Evolutionary conservation across 2,329 filamentous ascomycete genomes (phyloP), one percentile per base, ranked within the genome.

Genomic region (Colletotrichum liriopes): DNA sequence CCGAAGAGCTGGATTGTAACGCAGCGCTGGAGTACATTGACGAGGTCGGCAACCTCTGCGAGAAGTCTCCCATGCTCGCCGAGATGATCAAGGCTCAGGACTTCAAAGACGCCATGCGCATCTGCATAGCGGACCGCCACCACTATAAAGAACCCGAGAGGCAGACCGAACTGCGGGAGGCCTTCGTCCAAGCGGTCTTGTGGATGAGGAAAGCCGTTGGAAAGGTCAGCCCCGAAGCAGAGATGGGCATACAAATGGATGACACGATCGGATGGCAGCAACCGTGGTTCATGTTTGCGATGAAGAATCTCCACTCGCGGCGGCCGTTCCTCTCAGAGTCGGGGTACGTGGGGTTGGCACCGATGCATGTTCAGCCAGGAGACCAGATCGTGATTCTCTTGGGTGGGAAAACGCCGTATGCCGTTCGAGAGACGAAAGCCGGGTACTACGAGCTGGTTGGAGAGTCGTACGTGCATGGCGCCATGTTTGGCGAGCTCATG

Each of bases 381-480:
- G 62, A 67, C 16, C 59, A 62, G 59, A 51, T 75, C 9, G 64
- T 71, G 1, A 55, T 71, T 1, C 41, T 75, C 6, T 59, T 73
- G 2, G 72, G 67, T 1, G 63, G 74, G 9, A 64, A 69, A 18
- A 60, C 73, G 26, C 72, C 74, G 3, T 67, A 71, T n/a, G n/a
- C 67, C 2, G 16, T 75, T 8, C 43, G 74, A 14, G n/a, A 67
- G 12, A 9, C 26, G 23, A 26, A 20, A 2, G 20, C 3, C 2
- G 35, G 18, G 5, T 4, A 11, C 8, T 39, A 29, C 23, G 37
- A 63, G 39, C 18, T 63, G 8, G 58, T 68, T 1, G 65, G 65
- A 16, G 65, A 68, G 26, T 37, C 43, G 11, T 73, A 70, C 35
- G 61, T 73, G 9, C 71, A 73, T 16, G 71, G 66, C 9, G 37